A percentile compares a stretch with the other conserved stretches of the same genome.
Evolutionary conservation across 2,329 filamentous ascomycete species (phyloP).

Genomic region (Xylariaceae sp.): DNA sequence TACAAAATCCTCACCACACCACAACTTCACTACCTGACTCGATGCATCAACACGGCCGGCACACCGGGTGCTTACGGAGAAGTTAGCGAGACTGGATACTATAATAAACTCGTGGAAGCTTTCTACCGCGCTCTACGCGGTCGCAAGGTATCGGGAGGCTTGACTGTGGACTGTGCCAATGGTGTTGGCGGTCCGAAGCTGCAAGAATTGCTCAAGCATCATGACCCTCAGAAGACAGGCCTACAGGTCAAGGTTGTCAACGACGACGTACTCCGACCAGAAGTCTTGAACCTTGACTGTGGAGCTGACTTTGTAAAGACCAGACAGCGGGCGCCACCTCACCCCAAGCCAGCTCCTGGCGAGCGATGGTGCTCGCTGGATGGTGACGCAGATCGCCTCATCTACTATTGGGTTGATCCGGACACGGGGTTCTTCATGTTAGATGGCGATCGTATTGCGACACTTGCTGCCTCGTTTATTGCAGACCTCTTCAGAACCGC

Average conservation of each 20-base stretch:
- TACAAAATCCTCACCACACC: slow-evolving; percentile 93
- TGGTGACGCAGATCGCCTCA: slow-evolving; percentile 91
- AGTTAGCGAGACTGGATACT: slow-evolving; percentile 90
- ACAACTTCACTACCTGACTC: slow-evolving; percentile 96
- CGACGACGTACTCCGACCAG: slow-evolving; percentile 88
- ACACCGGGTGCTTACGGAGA: slow-evolving; percentile 88
- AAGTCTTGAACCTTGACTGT: slow-evolving; percentile 89
- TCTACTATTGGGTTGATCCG: slow-evolving; percentile 91
- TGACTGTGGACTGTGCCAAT: slow-evolving; percentile 95
- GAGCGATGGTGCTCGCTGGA: slow-evolving; percentile 90
- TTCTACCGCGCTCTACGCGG: slow-evolving; percentile 84
- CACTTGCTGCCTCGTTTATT: slow-evolving; percentile 91
- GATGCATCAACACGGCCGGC: slow-evolving; percentile 90
- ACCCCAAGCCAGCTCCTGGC: slow-evolving; percentile 75
- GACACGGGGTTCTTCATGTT: slow-evolving; percentile 87
- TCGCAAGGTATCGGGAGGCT: slow-evolving; percentile 72
- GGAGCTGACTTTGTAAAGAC: slow-evolving; percentile 98
- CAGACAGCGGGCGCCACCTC: slow-evolving; percentile 86
- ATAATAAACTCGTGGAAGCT: slow-evolving; percentile 85
- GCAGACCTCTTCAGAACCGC: slow-evolving; percentile 83
- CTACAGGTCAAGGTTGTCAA: slow-evolving; percentile 88
- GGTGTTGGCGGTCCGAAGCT: slow-evolving; percentile 95
- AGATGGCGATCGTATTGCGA: slow-evolving; percentile 96
- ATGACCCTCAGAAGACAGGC: slow-evolving; percentile 70
- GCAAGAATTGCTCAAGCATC: slow-evolving; percentile 80